Conservation (phyloP, 2,329 filamentous ascomycete species). For the Trichoderma gracile region DNA sequence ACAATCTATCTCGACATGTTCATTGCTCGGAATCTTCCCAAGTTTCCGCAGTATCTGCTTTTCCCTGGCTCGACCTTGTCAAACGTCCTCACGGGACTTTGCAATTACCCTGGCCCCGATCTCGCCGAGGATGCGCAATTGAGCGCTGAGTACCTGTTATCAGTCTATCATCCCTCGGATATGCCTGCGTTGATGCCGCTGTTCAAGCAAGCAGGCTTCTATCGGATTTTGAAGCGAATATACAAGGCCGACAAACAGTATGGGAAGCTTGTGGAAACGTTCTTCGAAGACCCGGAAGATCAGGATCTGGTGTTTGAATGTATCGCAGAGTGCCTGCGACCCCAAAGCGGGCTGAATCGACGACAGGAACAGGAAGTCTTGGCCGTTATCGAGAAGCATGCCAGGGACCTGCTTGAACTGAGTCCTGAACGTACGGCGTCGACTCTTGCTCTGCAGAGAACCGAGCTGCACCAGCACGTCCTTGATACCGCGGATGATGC, state of each 20-base stretch:
- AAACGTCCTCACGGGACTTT: conserved; percentile 77
- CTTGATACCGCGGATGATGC: conserved; percentile 62
- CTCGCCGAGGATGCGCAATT: conserved; percentile 92
- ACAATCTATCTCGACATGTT: conserved; percentile 99
- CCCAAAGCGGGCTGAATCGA: conserved; percentile 61
- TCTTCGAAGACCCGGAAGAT: conserved; percentile 82
- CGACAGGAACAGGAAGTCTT: conserved; percentile 75
- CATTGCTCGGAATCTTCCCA: conserved; percentile 89
- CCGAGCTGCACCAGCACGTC: conserved; percentile 66
- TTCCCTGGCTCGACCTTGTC: conserved; percentile 84
- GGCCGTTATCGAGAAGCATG: conserved; percentile 63
- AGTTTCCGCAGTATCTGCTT: conserved; percentile 93
- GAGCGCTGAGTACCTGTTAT: conserved; percentile 94
- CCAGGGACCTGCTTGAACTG: conserved; percentile 65
- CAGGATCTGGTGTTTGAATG: conserved; percentile 75
- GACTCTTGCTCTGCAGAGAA: conserved; percentile 61
- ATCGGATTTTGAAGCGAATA: conserved; percentile 85
- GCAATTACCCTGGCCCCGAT: conserved; percentile 76
- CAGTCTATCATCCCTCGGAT: conserved; percentile 87
- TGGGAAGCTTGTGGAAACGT: conserved; percentile 73
- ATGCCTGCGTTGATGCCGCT: conserved; percentile 72
- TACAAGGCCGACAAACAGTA: conserved; percentile 81
- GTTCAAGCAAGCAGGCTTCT: conserved; percentile 80
- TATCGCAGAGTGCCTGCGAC: conserved; percentile 71
- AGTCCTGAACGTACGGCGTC: conserved; percentile 65